Evolutionary conservation across 2,329 filamentous ascomycete genomes (phyloP), one percentile per base, ranked within the genome.

Genomic region (Xylaria multiplex): DNA sequence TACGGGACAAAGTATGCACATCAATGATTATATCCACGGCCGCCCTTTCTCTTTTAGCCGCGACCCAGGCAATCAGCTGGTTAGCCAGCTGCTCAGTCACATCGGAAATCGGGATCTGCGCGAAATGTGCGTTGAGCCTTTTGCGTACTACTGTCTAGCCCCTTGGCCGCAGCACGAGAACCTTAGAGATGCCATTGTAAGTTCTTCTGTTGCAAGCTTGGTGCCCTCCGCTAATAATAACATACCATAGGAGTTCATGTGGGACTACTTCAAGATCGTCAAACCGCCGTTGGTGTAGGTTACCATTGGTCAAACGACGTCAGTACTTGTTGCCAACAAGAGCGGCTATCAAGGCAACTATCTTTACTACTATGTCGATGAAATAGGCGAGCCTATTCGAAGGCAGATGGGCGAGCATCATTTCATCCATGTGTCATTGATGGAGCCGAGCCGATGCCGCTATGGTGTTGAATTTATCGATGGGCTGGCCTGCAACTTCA

Each of bases 251-350:
- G 9, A 11, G 2, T 59, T 59, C 37, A 63, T 63, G 61, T 53
- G 61, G 61, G 37, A 59, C 11, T 63, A 63, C 40, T 46, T 59
- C 30, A 14, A 19, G 6, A 63, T 63, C 24, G 53, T 59, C 35
- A 46, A 40, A 40, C 61, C 61, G 46, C 61, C 61, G 46, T 14
- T 53, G 61, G 61, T 63, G 14, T 63, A 53, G 61, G 61, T 63
- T 46, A 63, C 61, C 55, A 22, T 59, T 6, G 61, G 61, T 19
- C 53, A 53, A 57, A 6, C 11, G 14, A 63, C 59, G 61, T 37
- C 54, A 27, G 19, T 4, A 16, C 11, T 45, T n/a, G 16, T 63
- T 3, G 13, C n/a, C 8, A 40, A n/a, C 6, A 22, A 11, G 37
- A 50, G 32, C 9, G 46, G 19, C 16, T 6, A 30, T 3, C 5